Percentiles rank a stretch among this genome's conserved stretches.
These are phyloP conservation scores for Ulota crispa DNA, from an alignment of 225 moss, liverwort and hornwort species.

Conservation along the genomic window DNA sequence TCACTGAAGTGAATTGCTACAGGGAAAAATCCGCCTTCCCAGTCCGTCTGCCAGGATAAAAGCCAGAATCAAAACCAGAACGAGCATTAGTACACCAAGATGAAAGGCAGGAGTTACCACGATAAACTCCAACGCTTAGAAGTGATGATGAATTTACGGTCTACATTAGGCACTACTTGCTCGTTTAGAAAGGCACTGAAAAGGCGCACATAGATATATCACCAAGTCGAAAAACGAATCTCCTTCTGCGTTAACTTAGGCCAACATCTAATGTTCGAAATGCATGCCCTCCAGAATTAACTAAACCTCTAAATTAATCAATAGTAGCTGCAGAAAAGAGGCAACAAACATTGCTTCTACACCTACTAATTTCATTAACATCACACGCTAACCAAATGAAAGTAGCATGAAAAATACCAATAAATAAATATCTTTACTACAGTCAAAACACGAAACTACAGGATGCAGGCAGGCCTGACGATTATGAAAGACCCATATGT, in stretches of 20 bases:
- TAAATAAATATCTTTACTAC: not conserved
- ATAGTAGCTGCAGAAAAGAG: not conserved
- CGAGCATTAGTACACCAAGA: conserved; percentile 6
- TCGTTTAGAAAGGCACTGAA: not conserved
- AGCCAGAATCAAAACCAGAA: conserved; percentile 33
- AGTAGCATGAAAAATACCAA: not conserved
- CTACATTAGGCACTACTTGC: too few species aligned
- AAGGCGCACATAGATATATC: not conserved
- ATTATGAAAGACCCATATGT: not conserved
- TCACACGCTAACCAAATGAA: not conserved
- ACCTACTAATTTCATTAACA: not conserved
- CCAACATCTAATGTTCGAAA: not conserved
- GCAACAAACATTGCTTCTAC: not conserved
- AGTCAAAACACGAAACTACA: not conserved
- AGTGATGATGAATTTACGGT: too few species aligned
- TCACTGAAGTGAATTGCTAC: conserved; percentile 95
- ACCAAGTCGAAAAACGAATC: not conserved
- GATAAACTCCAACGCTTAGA: too few species aligned
- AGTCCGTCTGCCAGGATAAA: conserved; percentile 75
- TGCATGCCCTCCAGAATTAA: not conserved
- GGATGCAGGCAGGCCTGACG: not conserved
- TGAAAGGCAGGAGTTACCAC: not conserved
- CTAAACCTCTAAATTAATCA: not conserved
- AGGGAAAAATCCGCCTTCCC: conserved; percentile 98
- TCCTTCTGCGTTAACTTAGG: not conserved